These are phyloP conservation scores for Alternaria atra DNA, from an alignment of 2,329 filamentous ascomycete species.

Conservation along the genomic window DNA sequence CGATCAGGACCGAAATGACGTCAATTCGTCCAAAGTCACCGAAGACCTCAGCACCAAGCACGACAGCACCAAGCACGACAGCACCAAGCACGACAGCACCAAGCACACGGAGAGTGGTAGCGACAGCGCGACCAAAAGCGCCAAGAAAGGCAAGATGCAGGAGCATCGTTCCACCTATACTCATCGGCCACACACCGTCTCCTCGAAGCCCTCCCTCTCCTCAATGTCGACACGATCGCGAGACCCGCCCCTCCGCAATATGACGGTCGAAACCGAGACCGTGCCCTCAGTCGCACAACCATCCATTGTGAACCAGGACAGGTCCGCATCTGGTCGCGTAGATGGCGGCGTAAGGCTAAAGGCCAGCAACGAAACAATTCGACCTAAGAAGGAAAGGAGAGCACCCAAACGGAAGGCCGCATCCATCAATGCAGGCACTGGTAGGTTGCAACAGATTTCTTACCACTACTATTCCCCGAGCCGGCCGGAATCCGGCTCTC, in stretches of 20 bases:
- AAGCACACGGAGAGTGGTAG: constrained; percentile 66
- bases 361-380: constrained; percentile 93
- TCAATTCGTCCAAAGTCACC: constrained; percentile 58
- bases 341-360: constrained; percentile 84
- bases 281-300: constrained; percentile 90
- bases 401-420: constrained; percentile 78
- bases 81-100: constrained; percentile 51
- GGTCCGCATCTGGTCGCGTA: constrained; percentile 66
- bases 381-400: constrained; percentile 92
- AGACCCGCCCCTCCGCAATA: constrained; percentile 83
- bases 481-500: constrained; percentile 35
- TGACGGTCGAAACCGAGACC: constrained; percentile 98
- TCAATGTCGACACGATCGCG: constrained; percentile 70
- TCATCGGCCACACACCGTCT: constrained; percentile 57
- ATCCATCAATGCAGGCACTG: constrained; percentile 73
- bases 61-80: constrained; percentile 46
- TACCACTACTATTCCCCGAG: constrained; percentile 43
- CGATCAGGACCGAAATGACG: constrained; percentile 54
- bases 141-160: constrained; percentile 43
- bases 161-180: constrained; percentile 58
- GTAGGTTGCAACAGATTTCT: constrained; percentile 63
- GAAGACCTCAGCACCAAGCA: constrained; percentile 57
- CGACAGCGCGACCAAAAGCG: constrained; percentile 63
- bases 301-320: constrained; percentile 69
- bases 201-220: constrained; percentile 73